Conservation (phyloP, 1,284 basidiomycete species). For the Fomitiporia mediterranea region DNA sequence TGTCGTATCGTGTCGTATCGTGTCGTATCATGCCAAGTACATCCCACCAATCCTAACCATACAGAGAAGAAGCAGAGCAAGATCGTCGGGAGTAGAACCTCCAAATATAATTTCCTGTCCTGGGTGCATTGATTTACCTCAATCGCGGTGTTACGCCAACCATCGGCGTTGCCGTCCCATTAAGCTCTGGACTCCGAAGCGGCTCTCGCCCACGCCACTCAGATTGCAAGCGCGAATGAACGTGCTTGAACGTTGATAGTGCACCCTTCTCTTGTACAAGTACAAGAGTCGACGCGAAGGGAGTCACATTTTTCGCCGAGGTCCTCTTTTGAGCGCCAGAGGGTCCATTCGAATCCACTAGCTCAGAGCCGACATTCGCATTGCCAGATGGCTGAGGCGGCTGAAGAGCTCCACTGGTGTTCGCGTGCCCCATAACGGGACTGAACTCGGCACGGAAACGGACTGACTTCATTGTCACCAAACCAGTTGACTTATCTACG, state of each 20-base stretch:
- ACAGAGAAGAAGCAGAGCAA: not conserved
- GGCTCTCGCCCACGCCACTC: constrained; percentile 43
- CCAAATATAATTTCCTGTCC: not conserved
- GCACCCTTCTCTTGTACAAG: constrained; percentile 89
- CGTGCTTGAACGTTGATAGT: constrained; percentile 70
- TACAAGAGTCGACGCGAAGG: constrained; percentile 45
- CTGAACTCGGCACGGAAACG: constrained; percentile 58
- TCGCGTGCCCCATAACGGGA: constrained; percentile 22
- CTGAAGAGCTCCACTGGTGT: constrained; percentile 4
- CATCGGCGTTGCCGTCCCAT: constrained; percentile 11
- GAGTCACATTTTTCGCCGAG: constrained; percentile 18
- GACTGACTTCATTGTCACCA: constrained; percentile 49
- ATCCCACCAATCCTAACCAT: not conserved
- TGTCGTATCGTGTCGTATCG: not conserved
- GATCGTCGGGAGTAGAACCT: too few species aligned
- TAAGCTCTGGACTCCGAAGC: constrained; percentile 9
- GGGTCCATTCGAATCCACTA: constrained; percentile 9
- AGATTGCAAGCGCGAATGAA: constrained; percentile 67
- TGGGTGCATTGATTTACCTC: not conserved
- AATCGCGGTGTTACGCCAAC: constrained; percentile 9
- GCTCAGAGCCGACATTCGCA: not conserved
- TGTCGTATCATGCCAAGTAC: not conserved
- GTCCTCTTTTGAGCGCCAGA: constrained; percentile 1
- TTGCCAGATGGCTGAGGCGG: constrained; percentile 21
- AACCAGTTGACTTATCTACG: constrained; percentile 36